These are phyloP conservation scores for Polysphondylium violaceum DNA, from an alignment of 78 protist species.

Conservation along the genomic window DNA sequence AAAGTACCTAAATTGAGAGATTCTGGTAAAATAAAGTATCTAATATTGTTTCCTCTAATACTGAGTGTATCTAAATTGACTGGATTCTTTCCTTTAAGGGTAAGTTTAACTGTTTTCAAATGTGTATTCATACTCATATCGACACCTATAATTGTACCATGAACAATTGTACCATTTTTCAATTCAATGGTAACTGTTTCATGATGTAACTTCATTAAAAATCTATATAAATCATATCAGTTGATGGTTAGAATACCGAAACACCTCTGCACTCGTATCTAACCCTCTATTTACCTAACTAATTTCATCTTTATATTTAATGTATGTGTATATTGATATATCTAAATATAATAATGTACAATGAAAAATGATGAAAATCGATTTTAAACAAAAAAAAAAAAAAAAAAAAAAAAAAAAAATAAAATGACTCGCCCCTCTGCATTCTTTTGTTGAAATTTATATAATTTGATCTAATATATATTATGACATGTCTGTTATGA, in stretches of 20 bases:
- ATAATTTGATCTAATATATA: too few relatives aligned
- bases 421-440: too few relatives aligned
- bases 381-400: too few relatives aligned
- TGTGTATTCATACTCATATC: constrained; percentile 98
- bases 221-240: constrained; percentile 34
- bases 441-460: too few relatives aligned
- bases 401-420: too few relatives aligned
- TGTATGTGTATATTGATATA: background rate
- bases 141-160: constrained; percentile 97
- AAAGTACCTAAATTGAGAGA: constrained; percentile 95
- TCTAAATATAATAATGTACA: too few relatives aligned
- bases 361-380: too few relatives aligned
- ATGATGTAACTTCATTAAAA: constrained; percentile 93
- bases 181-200: constrained; percentile 99
- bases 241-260: background rate
- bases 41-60: constrained; percentile 98
- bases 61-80: constrained; percentile 91
- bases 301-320: background rate
- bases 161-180: constrained; percentile 98
- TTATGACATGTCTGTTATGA: too few relatives aligned
- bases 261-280: background rate
- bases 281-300: background rate
- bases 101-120: constrained; percentile 95
- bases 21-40: constrained; percentile 97
- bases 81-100: constrained; percentile 94